These are phyloP conservation scores for Geotrichum phurueaensis DNA, from an alignment of 1,139 yeast genomes.

Conservation along the genomic window DNA sequence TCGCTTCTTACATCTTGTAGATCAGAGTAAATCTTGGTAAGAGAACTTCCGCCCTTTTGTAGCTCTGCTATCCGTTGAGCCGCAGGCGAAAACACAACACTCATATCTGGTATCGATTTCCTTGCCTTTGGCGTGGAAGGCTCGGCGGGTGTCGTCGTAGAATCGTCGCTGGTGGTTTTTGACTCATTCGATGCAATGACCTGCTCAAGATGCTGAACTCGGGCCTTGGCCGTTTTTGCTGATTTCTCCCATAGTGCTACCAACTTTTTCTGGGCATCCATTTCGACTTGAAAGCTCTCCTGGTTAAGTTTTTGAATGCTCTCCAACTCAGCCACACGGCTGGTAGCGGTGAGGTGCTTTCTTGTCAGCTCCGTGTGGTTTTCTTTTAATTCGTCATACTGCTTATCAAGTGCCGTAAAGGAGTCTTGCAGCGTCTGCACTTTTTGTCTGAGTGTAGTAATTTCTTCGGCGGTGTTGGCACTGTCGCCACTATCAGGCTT, in stretches of 20 bases:
- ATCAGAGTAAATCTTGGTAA: slow-evolving; percentile 66
- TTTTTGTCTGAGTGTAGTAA: slow-evolving; percentile 33
- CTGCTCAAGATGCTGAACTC: slow-evolving; percentile 42
- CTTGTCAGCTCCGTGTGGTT: not conserved
- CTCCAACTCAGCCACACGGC: not conserved
- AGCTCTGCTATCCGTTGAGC: slow-evolving; percentile 45
- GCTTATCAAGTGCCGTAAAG: slow-evolving; percentile 32
- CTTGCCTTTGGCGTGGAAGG: slow-evolving; percentile 15
- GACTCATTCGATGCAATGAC: slow-evolving; percentile 38
- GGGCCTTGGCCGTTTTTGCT: slow-evolving; percentile 28
- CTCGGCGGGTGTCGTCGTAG: slow-evolving; percentile 16
- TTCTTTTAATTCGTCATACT: slow-evolving; percentile 36
- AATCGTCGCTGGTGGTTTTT: slow-evolving; percentile 10
- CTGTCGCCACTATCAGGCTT: slow-evolving; percentile 23
- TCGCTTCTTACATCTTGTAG: slow-evolving; percentile 57
- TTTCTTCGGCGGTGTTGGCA: slow-evolving; percentile 13
- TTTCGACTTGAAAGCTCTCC: slow-evolving; percentile 55
- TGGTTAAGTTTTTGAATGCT: not conserved
- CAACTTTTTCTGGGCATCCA: slow-evolving; percentile 58
- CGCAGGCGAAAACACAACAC: slow-evolving; percentile 39
- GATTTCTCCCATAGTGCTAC: slow-evolving; percentile 55
- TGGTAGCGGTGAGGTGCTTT: not conserved
- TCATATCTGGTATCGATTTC: slow-evolving; percentile 16
- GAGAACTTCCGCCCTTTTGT: slow-evolving; percentile 51
- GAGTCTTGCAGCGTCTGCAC: slow-evolving; percentile 36